phyloP scores from a whole-genome alignment of 371 early-diverging fungal species.

The Vairimorpha necatrix region DNA sequence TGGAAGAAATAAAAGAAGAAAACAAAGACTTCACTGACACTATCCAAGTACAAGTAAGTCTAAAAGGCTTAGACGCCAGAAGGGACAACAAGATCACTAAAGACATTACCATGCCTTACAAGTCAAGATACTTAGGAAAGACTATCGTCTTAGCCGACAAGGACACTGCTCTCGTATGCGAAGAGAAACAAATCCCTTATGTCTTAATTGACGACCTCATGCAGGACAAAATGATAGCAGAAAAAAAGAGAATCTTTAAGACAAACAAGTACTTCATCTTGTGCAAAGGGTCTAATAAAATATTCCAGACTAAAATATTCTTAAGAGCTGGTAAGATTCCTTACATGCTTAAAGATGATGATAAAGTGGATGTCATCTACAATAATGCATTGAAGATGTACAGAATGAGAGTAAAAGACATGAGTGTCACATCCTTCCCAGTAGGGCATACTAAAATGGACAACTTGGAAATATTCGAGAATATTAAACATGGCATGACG shows the following conservation, averaged over 20 bases:
- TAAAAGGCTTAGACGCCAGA: conserved; percentile 98
- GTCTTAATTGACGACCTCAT: conserved; percentile 87
- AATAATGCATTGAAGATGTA: conserved; percentile 88
- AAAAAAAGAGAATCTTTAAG: conserved; percentile 88
- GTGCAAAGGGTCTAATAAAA: conserved; percentile 91
- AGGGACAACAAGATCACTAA: conserved; percentile 97
- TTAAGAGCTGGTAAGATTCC: conserved; percentile 87
- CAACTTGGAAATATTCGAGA: conserved; percentile 83
- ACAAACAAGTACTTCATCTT: conserved; percentile 89
- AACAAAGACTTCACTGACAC: conserved; percentile 69
- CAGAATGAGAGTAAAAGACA: conserved; percentile 98
- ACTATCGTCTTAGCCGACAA: conserved; percentile 91
- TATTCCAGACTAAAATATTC: conserved; percentile 89
- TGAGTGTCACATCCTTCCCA: conserved; percentile 89
- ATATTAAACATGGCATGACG: conserved; percentile 93
- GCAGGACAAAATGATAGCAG: conserved; percentile 96
- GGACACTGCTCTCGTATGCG: conserved; percentile 84
- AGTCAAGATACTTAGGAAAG: conserved; percentile 81
- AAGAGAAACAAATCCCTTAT: conserved; percentile 79
- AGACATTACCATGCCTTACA: conserved; percentile 81
- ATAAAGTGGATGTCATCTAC: conserved; percentile 79
- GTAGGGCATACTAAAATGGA: conserved; percentile 89
- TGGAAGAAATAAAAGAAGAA: conserved; percentile 43
- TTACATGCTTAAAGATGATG: conserved; percentile 88
- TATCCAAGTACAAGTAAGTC: conserved; percentile 89